These are phyloP conservation scores for Talaromyces sp. DNA, from an alignment of 2,329 filamentous ascomycete species.

Conservation along the genomic window DNA sequence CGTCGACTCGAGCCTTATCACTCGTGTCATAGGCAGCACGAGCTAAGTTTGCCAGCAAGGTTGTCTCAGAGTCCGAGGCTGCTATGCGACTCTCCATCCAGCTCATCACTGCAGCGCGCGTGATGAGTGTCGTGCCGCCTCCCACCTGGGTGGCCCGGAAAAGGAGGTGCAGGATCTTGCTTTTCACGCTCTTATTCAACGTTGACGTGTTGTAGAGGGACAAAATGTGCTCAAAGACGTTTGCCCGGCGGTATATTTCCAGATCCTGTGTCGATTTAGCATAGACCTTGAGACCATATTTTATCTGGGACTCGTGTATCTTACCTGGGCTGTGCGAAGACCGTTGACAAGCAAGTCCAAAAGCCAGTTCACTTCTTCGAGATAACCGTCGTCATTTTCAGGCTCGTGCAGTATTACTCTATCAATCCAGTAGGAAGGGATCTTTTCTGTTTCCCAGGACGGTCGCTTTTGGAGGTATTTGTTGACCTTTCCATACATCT, in stretches of 20 bases:
- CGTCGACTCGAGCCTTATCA: conserved; percentile 60
- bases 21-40: conserved; percentile 59
- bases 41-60: conserved; percentile 53
- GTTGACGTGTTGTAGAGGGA: conserved; percentile 65
- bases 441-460: conserved; percentile 60
- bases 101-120: conserved; percentile 66
- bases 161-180: conserved; percentile 58
- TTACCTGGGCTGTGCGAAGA: conserved; percentile 52
- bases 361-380: conserved; percentile 70
- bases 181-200: conserved; percentile 55
- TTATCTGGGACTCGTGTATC: conserved; percentile 7
- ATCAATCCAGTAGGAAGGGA: conserved; percentile 59
- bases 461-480: conserved; percentile 74
- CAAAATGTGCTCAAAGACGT: conserved; percentile 71
- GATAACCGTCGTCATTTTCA: conserved; percentile 67
- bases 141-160: conserved; percentile 64
- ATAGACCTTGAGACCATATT: background rate
- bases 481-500: conserved; percentile 82
- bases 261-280: conserved; percentile 32
- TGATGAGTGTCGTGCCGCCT: conserved; percentile 76
- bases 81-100: conserved; percentile 66
- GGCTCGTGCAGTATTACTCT: conserved; percentile 71
- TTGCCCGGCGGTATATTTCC: conserved; percentile 49
- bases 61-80: conserved; percentile 40
- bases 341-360: conserved; percentile 66